Base-by-base conservation (phyloP, 2,329 filamentous ascomycete genomes). In the Pestalotiopsis sp. region DNA sequence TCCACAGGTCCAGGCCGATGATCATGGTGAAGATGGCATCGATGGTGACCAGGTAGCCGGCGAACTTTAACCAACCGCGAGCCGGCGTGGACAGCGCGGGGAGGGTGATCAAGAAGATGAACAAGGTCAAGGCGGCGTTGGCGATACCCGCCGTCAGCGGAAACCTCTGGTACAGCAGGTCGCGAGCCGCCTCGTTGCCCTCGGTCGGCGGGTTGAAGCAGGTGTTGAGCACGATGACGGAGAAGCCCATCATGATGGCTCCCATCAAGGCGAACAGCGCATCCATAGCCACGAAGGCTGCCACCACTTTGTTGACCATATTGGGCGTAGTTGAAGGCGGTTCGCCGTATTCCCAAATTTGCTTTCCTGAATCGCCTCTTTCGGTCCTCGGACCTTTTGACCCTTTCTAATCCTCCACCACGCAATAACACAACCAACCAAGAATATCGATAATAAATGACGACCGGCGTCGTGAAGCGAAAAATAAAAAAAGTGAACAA, bases 91-190 rank as follows among this genome's bases (percentile, higher is more conserved):
- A 84, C 66, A 95, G 81, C n/a, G 88, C 92, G 3, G 92, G 92
- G 17, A 96, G 80, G 6, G 91, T 92, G 69, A 90, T 77, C 66
- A 90, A 74, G 78, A 94, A 94, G 26, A 90, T 89, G 73, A 88
- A 75, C 78, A 95, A 89, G 76, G 94, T 87, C 75, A 94, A 83
- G 74, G 90, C 84, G 69, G 90, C 87, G 78, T 94, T 94, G 75
- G 85, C 89, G 70, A 94, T 88, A 68, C 89, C 91, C 65, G 89
- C 92, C 70, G 81, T 82, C 64, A 89, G 78, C 10, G 87, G 87
- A 67, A 89, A 87, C 38, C 77, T 76, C 71, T 83, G 81, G 76
- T 87, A 86, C 24, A 89, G 76, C 56, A 89, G 76, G 70, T 86
- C 81, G 67, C 83, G 81, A 38, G 84, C 84, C 35, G 84, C 85